Base-by-base conservation (phyloP, 1,139 yeast genomes). In the Yamadazyma aaseri region DNA sequence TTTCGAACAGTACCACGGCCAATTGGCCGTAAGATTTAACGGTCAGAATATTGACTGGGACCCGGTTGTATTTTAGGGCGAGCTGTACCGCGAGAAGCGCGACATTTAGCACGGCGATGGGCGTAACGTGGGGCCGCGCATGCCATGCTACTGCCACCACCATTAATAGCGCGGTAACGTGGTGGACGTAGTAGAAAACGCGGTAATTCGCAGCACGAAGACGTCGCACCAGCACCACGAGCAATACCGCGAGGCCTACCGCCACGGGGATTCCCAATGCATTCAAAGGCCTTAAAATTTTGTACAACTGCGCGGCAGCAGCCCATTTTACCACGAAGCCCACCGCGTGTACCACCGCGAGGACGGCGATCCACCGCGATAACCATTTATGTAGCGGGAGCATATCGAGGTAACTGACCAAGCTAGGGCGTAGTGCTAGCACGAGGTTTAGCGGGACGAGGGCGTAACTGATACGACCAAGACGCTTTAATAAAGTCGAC, bases 371-470 rank as follows among this genome's bases (percentile, higher is more conserved):
- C 2, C 81, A 41, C 42, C 97, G 63, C 2, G 94, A 81, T 0
- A 84, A 55, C 96, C 96, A 86, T 54, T 86, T 86, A 58, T 89
- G 97, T 10, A 85, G 50, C 9, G 65, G 65, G 5, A 86, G 49
- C 10, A 79, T 55, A 26, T 73, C 66, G 38, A 85, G 56, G 47
- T 86, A 86, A 2, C 78, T 68, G 8, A 41, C 31, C 8, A 47
- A 26, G 32, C 51, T 49, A 3, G 95, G 89, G 33, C 86, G 63
- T 21, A 84, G 49, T 1, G 80, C 75, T 11, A 87, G 54, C 32
- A 79, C 68, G 9, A 86, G 60, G 36, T 80, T 69, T 21, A 86
- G 60, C 0, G 95, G 94, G 16, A 85, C 59, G 38, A 82, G 55
- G 2, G 82, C 75, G 45, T 78, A 83, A 0, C 86, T 65, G 5